Percentiles rank a stretch among this genome's conserved stretches.
These are phyloP conservation scores for Penicillium diatomitis DNA, from an alignment of 495 filamentous ascomycete genomes.

Conservation along the genomic window DNA sequence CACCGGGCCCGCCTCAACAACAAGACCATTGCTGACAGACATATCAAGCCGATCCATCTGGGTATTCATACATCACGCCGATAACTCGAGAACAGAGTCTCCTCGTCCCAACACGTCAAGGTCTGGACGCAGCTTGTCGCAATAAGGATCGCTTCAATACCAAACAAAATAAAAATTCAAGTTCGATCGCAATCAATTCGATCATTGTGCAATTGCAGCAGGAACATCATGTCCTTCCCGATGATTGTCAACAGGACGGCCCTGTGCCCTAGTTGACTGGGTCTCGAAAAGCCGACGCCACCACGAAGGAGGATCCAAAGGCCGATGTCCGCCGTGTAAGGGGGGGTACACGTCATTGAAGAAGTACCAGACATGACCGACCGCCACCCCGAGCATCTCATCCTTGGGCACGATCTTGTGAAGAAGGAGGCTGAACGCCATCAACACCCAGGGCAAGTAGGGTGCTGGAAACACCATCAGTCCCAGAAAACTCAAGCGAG, in stretches of 20 bases:
- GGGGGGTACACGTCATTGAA: slow-evolving; percentile 94
- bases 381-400: slow-evolving; percentile 85
- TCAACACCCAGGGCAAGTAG: slow-evolving; percentile 92
- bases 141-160: no score
- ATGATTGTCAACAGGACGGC: slow-evolving; percentile 17
- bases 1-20: no score
- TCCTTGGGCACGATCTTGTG: slow-evolving; percentile 87
- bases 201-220: slow-evolving; percentile 24
- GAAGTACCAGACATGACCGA: slow-evolving; percentile 97
- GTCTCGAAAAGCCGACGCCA: slow-evolving; percentile 81
- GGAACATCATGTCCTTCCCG: slow-evolving; percentile 30
- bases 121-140: no score
- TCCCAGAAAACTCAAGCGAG: slow-evolving; percentile 82
- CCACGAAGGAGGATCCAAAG: slow-evolving; percentile 83
- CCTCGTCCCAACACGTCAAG: no score
- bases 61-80: no score
- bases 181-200: no score
- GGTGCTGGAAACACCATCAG: slow-evolving; percentile 86
- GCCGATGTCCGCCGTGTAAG: slow-evolving; percentile 73
- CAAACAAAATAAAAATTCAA: no score
- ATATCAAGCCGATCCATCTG: no score
- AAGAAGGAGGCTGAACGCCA: slow-evolving; percentile 77
- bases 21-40: no score
- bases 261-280: slow-evolving; percentile 7
- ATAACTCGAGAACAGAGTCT: no score